Evolutionary conservation across 495 filamentous ascomycete genomes (phyloP).

Genomic region (Neurospora discreta): DNA sequence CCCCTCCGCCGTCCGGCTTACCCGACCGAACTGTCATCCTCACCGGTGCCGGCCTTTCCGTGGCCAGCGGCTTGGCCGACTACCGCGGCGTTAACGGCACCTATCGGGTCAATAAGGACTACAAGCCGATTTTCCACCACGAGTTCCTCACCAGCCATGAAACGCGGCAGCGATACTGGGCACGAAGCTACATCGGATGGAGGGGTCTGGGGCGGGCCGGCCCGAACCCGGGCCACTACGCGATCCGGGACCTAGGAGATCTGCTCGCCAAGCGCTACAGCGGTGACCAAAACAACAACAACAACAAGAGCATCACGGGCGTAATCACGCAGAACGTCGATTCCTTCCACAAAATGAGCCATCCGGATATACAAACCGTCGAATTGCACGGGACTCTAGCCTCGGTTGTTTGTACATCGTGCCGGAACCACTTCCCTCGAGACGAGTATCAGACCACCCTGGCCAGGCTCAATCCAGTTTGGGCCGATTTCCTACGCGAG

Average conservation of each 20-base stretch:
- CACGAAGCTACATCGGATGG: slow-evolving; percentile 89
- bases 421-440: slow-evolving; percentile 54
- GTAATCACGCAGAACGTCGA: slow-evolving; percentile 97
- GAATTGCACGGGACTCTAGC: slow-evolving; percentile 89
- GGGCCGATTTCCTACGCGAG: slow-evolving; percentile 65
- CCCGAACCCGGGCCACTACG: slow-evolving; percentile 72
- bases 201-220: slow-evolving; percentile 60
- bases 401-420: slow-evolving; percentile 71
- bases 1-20: slow-evolving; percentile 36
- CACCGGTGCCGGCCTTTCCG: slow-evolving; percentile 86
- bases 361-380: slow-evolving; percentile 62
- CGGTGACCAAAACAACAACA: slow-evolving; percentile 15
- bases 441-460: slow-evolving; percentile 66
- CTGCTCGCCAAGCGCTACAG: slow-evolving; percentile 20
- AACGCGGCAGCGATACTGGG: slow-evolving; percentile 91
- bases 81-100: slow-evolving; percentile 86
- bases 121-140: slow-evolving; percentile 85
- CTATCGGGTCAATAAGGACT: slow-evolving; percentile 79
- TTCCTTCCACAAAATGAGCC: slow-evolving; percentile 73
- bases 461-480: slow-evolving; percentile 69
- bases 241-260: slow-evolving; percentile 56
- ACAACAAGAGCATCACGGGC: slow-evolving; percentile 49
- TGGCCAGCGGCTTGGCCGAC: slow-evolving; percentile 85
- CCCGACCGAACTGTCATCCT: slow-evolving; percentile 53
- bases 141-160: slow-evolving; percentile 79